A percentile compares a stretch with the other conserved stretches of the same genome.
These are phyloP conservation scores for Choiromyces venosus DNA, from an alignment of 495 filamentous ascomycete species.

Conservation along the genomic window DNA sequence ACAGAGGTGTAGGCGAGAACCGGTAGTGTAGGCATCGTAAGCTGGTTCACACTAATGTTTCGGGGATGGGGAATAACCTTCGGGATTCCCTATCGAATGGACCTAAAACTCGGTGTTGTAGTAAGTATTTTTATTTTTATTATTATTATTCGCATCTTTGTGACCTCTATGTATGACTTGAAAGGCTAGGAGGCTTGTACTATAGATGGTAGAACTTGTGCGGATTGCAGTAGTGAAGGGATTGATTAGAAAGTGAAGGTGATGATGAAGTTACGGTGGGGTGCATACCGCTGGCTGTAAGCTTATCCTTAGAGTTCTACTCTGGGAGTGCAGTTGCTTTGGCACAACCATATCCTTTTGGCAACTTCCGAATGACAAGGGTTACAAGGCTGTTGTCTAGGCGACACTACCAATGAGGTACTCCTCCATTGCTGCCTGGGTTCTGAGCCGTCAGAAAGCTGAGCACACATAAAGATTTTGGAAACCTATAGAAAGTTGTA, in stretches of 20 bases:
- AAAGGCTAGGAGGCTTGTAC: neutral
- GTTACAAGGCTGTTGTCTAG: neutral
- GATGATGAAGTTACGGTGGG: neutral
- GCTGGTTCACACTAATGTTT: neutral
- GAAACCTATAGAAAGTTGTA: constrained; percentile 13
- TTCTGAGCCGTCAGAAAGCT: neutral
- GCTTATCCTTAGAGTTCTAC: neutral
- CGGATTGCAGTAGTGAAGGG: neutral
- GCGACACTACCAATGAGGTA: neutral
- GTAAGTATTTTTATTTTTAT: neutral
- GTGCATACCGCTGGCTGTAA: neutral
- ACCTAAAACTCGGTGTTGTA: neutral
- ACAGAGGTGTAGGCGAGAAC: neutral
- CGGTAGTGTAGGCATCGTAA: neutral
- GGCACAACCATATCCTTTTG: neutral
- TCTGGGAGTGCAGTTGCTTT: neutral
- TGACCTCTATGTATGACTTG: neutral
- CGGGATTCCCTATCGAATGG: neutral
- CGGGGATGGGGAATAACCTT: neutral
- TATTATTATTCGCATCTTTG: neutral
- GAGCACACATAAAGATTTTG: neutral
- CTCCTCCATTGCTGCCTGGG: neutral
- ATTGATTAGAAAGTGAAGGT: neutral
- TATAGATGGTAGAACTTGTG: neutral
- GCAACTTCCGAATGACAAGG: neutral